phyloP scores from a whole-genome alignment of 768 basidiomycete species.

The Antrodiella citrinella region DNA sequence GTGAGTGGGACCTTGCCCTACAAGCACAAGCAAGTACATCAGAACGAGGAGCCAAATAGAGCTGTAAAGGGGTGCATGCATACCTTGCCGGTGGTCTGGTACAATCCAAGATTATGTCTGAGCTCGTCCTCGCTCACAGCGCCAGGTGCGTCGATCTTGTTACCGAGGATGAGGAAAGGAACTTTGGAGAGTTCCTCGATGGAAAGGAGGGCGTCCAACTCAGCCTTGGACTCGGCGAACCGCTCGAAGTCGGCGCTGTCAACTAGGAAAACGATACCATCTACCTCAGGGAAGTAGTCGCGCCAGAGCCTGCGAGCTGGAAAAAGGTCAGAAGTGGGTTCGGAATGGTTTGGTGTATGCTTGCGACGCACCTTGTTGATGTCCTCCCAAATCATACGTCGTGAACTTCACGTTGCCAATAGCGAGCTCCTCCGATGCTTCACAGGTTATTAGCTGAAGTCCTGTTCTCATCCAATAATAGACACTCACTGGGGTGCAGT shows the following conservation, averaged over 20 bases:
- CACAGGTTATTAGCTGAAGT: background rate
- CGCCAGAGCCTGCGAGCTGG: slow-evolving; percentile 96
- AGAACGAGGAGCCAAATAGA: slow-evolving; percentile 1
- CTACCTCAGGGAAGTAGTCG: slow-evolving; percentile 99
- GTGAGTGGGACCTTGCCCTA: slow-evolving; percentile 95
- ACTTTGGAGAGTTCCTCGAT: slow-evolving; percentile 95
- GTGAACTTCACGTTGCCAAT: slow-evolving; percentile 99
- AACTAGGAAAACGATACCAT: slow-evolving; percentile 97
- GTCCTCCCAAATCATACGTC: slow-evolving; percentile 96
- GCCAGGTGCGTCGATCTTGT: slow-evolving; percentile 99
- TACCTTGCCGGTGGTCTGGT: slow-evolving; percentile 99
- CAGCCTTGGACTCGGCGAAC: slow-evolving; percentile 93
- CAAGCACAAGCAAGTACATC: background rate
- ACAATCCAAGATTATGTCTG: slow-evolving; percentile 88
- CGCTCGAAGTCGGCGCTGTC: slow-evolving; percentile 97
- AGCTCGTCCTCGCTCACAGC: slow-evolving; percentile 98
- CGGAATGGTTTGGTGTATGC: slow-evolving; percentile 1
- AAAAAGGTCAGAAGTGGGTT: background rate
- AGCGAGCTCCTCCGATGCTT: slow-evolving; percentile 97
- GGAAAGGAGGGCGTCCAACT: slow-evolving; percentile 90
- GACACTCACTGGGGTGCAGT: slow-evolving; percentile 82
- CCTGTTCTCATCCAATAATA: slow-evolving; percentile 4
- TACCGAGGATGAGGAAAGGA: slow-evolving; percentile 96
- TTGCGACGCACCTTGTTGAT: slow-evolving; percentile 71
- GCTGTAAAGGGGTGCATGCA: slow-evolving; percentile 9